Evolutionary conservation across 371 early-diverging fungal genomes (phyloP), one percentile per base, ranked within the genome.

Genomic region (Chytridium lagenaria): DNA sequence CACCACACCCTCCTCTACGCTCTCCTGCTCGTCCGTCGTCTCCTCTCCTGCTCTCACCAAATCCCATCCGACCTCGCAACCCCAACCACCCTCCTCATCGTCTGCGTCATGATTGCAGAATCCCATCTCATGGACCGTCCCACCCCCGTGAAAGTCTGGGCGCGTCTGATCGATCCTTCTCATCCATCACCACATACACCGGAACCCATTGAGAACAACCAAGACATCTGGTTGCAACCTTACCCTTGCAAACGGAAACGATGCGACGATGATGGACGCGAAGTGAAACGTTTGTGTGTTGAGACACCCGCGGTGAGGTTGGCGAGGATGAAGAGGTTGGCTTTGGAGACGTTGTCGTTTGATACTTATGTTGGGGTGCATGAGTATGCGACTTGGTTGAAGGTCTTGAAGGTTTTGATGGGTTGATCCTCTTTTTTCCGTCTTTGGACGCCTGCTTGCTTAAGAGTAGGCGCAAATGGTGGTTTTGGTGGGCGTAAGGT

Each of bases 301-400:
- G 12, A 44, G 44, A 44, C 44, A 7, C 44, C 44, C 12, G 19
- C 7, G 12, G 44, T 12, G 19, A 7, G 19, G 10, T 5, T 55
- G 55, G 55, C 55, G 16, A 55, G 26, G 55, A 23, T 16, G 55
- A 16, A 28, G 30, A 16, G 16, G 55, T 7, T 15, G 10, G 55
- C 30, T 16, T 28, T 55, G 23, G 16, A 55, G 5, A 10, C 23
- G 10, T 26, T 55, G 55, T 7, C 16, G 19, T 55, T 23, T 26
- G 55, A 55, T 26, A 55, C 55, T 10, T 55, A 16, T 26, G 26
- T 55, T 7, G 5, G 16, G 55, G 55, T 55, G 16, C 7, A 7
- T 7, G 55, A 55, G 26, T 55, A 55, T 55, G 55, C 55, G 26
- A 55, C 55, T 7, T 55, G 55, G 55, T 26, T 55, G 26, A 55